Conservation (phyloP, 208 protist genomes). For the Plasmodiophora brassicae region DNA sequence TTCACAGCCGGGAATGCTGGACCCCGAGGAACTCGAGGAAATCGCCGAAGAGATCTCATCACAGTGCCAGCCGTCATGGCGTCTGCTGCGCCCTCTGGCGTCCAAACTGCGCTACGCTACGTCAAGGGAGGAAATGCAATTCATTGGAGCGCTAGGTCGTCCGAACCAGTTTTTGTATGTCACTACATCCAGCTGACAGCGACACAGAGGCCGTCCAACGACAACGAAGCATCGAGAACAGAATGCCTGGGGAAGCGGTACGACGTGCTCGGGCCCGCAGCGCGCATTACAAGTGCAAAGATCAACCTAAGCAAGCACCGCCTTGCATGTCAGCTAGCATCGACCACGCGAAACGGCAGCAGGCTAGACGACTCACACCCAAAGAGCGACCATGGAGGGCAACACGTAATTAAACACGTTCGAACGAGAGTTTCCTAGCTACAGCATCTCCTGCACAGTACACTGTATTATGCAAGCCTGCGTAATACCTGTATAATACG, state of each 20-base stretch:
- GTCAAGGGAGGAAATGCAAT: background rate
- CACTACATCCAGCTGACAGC: background rate
- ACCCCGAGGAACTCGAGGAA: background rate
- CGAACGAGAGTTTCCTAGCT: no score
- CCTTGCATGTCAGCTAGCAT: background rate
- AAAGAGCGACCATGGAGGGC: conserved; percentile 28
- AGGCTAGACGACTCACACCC: background rate
- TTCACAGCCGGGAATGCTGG: no score
- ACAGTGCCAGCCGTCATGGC: background rate
- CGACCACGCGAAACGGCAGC: background rate
- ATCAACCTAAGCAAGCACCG: background rate
- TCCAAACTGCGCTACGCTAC: background rate
- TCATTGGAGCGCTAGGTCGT: background rate
- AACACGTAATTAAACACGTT: no score
- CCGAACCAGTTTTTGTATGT: background rate
- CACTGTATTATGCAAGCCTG: no score
- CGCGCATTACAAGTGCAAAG: background rate
- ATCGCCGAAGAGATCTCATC: background rate
- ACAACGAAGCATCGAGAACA: conserved; percentile 10
- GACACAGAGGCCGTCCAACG: background rate
- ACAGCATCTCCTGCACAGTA: no score
- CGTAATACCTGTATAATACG: no score
- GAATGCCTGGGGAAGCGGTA: background rate
- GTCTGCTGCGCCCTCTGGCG: background rate
- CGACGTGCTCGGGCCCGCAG: background rate